phyloP scores from a whole-genome alignment of 129 eudicot species.

The Centrapalus pauciflorus region DNA sequence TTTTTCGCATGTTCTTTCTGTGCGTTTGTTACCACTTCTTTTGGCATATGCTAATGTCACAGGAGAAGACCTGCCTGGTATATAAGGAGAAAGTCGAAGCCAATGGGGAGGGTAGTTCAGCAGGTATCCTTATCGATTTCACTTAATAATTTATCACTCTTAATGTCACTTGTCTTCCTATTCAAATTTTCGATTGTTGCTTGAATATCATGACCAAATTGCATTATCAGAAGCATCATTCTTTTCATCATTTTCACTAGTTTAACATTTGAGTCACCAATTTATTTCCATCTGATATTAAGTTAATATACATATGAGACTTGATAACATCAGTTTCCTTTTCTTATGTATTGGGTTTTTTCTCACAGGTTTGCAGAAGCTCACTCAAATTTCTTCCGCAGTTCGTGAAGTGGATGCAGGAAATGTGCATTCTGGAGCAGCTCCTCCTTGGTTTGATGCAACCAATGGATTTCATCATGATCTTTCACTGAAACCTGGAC shows the following conservation, averaged over 20 bases:
- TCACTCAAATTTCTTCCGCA: slow-evolving; percentile 44
- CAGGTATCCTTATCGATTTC: slow-evolving; percentile 29
- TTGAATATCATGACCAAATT: not conserved
- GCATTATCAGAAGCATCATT: not conserved
- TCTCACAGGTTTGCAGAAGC: slow-evolving; percentile 43
- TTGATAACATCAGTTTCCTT: not conserved
- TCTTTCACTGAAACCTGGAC: slow-evolving; percentile 8
- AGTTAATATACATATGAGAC: not conserved
- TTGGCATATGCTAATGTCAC: slow-evolving; percentile 22
- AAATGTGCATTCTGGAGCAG: slow-evolving; percentile 93
- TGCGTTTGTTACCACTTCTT: slow-evolving; percentile 12
- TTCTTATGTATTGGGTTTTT: slow-evolving; percentile 2
- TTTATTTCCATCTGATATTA: not conserved
- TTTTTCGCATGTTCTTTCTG: not conserved
- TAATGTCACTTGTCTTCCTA: not conserved
- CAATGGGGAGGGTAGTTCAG: slow-evolving; percentile 36
- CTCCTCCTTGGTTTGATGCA: slow-evolving; percentile 82
- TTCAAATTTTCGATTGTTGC: not conserved
- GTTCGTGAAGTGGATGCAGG: slow-evolving; percentile 32
- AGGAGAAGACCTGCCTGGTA: slow-evolving; percentile 44
- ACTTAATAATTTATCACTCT: not conserved
- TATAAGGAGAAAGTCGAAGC: slow-evolving; percentile 28
- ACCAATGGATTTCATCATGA: slow-evolving; percentile 23
- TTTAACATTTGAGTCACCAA: slow-evolving; percentile 3
- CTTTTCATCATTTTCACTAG: not conserved